Percentiles rank a stretch among this genome's conserved stretches.
Conservation (phyloP, 2,329 filamentous ascomycete species). For the Aspergillus flavus region DNA sequence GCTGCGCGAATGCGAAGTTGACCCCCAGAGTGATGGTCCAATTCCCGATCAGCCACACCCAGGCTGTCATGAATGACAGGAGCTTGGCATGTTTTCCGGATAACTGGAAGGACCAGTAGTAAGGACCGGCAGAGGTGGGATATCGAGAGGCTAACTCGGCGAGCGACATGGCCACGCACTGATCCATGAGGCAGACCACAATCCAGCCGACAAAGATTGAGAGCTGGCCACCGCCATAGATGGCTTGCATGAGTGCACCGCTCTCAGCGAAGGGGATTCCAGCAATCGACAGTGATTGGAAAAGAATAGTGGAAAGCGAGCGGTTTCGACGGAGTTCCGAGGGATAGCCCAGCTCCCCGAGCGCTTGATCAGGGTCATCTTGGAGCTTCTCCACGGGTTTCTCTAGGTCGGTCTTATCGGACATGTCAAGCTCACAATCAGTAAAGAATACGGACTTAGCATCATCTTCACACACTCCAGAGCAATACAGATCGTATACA, state of each 20-base stretch:
- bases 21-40: conserved; percentile 58
- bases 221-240: conserved; percentile 49
- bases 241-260: conserved; percentile 42
- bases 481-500: no score
- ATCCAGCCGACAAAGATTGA: conserved; percentile 63
- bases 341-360: not conserved
- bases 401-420: not conserved
- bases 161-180: conserved; percentile 56
- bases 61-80: conserved; percentile 56
- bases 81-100: conserved; percentile 35
- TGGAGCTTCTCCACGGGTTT: not conserved
- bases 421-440: not conserved
- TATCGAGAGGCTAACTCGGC: conserved; percentile 56
- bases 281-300: conserved; percentile 63
- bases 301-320: conserved; percentile 62
- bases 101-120: conserved; percentile 59
- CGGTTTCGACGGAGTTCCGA: conserved; percentile 59
- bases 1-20: conserved; percentile 59
- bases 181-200: conserved; percentile 55
- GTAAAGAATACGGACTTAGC: no score
- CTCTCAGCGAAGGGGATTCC: conserved; percentile 60
- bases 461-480: no score
- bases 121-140: conserved; percentile 56
- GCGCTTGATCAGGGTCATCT: not conserved
- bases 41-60: conserved; percentile 57